Base-by-base conservation (phyloP, 2,329 filamentous ascomycete species). In the Aspergillus pseudoglaucus region DNA sequence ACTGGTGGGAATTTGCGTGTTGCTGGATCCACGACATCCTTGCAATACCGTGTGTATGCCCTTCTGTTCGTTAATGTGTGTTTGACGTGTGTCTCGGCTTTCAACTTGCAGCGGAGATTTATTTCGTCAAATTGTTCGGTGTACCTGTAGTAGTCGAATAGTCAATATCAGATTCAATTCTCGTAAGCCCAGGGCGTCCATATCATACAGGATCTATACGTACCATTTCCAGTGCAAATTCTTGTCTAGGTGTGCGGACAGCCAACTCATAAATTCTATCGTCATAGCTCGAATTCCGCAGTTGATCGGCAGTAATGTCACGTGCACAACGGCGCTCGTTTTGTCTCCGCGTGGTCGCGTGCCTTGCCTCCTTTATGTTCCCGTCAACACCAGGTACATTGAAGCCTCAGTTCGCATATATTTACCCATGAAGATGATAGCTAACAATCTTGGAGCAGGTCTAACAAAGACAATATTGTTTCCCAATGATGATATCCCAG, bases 401-500 rank as follows among this genome's bases (percentile, higher is more conserved):
- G 6, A 39, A 7, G 14, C 3, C 17, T 14, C 14, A 7, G 20
- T n/a, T 23, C 5, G 10, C 23, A 38, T 23, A 6, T 12, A 32
- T n/a, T 33, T 33, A 3, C 8, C 7, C 37, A 6, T 6, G 10
- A 10, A 30, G 25, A 30, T 12, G 3, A 10, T 43, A 17, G 12
- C 17, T 35, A 30, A 43, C 46, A 17, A 35, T 9, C 3, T 9
- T 9, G 9, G 1, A 12, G 9, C 43, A 57, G 54, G 46, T 42
- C 22, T 39, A 50, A 48, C 46, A 46, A 41, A 44, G 46, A 48
- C 40, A 35, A 42, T 41, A 51, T 52, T 53, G 43, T 49, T 50
- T 68, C 67, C 64, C 68, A 50, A 69, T 71, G 68, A 71, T 58
- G 68, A 71, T 63, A 63, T 61, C 46, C 49, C 57, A 57, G 64